Percentiles rank a stretch among this genome's conserved stretches.
Conservation (phyloP, 805 yeast species). For the Candida ficus region DNA sequence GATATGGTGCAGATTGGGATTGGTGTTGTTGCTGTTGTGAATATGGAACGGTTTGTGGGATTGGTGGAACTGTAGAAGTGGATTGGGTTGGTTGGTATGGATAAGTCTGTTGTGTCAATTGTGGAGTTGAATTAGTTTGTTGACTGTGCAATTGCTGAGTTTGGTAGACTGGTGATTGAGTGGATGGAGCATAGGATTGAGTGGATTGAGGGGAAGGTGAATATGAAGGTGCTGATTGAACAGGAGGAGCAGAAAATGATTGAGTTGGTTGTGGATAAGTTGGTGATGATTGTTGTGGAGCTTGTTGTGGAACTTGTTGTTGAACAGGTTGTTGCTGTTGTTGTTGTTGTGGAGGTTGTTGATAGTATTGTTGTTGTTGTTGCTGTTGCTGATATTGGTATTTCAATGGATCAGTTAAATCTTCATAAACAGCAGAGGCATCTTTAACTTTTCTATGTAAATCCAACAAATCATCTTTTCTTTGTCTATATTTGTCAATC, state of each 20-base stretch:
- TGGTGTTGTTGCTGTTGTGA: neutral
- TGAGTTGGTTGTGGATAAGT: neutral
- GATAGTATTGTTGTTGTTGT: constrained; percentile 29
- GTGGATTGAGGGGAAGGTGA: neutral
- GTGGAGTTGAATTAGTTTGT: neutral
- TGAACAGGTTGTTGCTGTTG: no score
- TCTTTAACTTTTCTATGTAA: constrained; percentile 65
- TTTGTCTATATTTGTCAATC: constrained; percentile 71
- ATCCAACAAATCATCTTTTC: constrained; percentile 71
- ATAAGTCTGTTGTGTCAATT: neutral
- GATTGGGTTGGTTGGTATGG: neutral
- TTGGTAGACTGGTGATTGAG: no score
- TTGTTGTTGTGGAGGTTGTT: constrained; percentile 27
- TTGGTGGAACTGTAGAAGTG: neutral
- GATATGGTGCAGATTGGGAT: constrained; percentile 4
- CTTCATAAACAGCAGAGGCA: constrained; percentile 68
- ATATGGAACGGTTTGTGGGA: constrained; percentile 6
- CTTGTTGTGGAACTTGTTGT: constrained; percentile 30
- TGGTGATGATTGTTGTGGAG: constrained; percentile 27
- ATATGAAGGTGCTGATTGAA: constrained; percentile 1
- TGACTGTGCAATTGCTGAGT: constrained; percentile 2
- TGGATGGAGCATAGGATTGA: neutral
- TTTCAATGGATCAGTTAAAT: constrained; percentile 48
- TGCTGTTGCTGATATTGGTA: constrained; percentile 16
- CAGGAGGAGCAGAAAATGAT: constrained; percentile 6